Evolutionary conservation across 345 rosid species (phyloP), one percentile per base, ranked within the genome.

Genomic region (Corchorus olitorius): DNA sequence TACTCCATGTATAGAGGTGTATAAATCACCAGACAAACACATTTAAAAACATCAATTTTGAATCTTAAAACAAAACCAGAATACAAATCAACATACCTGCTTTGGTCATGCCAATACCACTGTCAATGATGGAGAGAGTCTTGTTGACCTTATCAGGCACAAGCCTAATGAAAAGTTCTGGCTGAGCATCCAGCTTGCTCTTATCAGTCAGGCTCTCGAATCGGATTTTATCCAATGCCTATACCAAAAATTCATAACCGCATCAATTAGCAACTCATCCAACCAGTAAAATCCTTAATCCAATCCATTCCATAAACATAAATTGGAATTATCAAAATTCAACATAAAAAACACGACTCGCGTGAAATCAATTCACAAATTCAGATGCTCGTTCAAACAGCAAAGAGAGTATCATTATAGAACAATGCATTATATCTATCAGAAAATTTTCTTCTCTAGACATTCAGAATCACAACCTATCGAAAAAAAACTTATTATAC

Each of bases 41-140:
- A 6, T 22, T 12, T 19, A 7, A 13, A 17, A 19, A 48, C 2
- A n/a, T 2, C 35, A 56, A 43, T 13, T 39, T 39, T 8, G 11
- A 27, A 20, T 53, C 19, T 27, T 5, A 10, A 33, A 48, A 33
- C 17, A 6, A 13, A 16, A 1, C n/a, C 6, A n/a, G 5, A 1
- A 8, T 63, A 1, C 2, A 4, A 50, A 2, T 14, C 22, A 2
- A 46, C 41, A 3, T 63, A 91, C 94, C 97, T 76, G 97, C 92
- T 88, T 93, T 93, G 63, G 98, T 93, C 98, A 93, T 93, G 4
- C 97, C 97, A 7, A 91, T 17, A 6, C 97, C 97, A 39, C 97
- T 93, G 73, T 93, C 98, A 4, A 88, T 88, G 56, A 93, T 92
- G 1, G 95, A 80, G 10, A 93, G 89, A 0, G 97, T 87, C 77